phyloP scores from a whole-genome alignment of 441 rosid genomes.

The Manihot esculenta region DNA sequence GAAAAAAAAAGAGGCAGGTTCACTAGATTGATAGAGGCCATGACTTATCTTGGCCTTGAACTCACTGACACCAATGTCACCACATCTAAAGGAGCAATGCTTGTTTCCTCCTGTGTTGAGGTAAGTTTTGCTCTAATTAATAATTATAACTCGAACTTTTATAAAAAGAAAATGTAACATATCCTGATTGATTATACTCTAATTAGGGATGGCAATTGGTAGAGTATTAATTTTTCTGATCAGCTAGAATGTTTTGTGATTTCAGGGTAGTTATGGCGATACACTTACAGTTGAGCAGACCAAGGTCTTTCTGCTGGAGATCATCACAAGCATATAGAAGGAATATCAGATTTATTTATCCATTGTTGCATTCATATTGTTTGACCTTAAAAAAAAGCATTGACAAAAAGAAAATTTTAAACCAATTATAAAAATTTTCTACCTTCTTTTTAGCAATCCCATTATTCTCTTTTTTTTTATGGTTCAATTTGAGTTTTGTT shows the following conservation, averaged over 20 bases:
- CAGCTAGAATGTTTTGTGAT: neutral
- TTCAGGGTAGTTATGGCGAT: constrained; percentile 47
- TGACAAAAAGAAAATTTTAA: too few species aligned
- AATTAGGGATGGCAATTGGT: too few species aligned
- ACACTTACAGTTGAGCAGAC: constrained; percentile 35
- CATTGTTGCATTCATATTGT: neutral
- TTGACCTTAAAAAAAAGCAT: too few species aligned
- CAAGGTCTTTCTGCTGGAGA: constrained; percentile 47
- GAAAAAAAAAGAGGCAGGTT: constrained; percentile 57
- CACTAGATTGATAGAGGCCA: constrained; percentile 55
- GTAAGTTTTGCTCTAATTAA: too few species aligned
- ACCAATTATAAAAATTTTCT: too few species aligned
- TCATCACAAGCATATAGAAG: constrained; percentile 39
- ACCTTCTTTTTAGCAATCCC: too few species aligned
- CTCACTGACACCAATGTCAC: constrained; percentile 55
- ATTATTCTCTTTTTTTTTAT: too few species aligned
- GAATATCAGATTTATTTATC: constrained; percentile 1
- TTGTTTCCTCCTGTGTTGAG: constrained; percentile 56
- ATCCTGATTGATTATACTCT: too few species aligned
- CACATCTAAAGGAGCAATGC: constrained; percentile 49
- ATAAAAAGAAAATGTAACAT: too few species aligned
- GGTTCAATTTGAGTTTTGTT: too few species aligned
- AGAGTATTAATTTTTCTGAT: neutral
- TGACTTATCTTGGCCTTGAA: constrained; percentile 52
- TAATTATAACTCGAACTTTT: too few species aligned